Evolutionary conservation across 2,329 filamentous ascomycete genomes (phyloP), one percentile per base, ranked within the genome.

Genomic region (Domatiomyces catenatus): DNA sequence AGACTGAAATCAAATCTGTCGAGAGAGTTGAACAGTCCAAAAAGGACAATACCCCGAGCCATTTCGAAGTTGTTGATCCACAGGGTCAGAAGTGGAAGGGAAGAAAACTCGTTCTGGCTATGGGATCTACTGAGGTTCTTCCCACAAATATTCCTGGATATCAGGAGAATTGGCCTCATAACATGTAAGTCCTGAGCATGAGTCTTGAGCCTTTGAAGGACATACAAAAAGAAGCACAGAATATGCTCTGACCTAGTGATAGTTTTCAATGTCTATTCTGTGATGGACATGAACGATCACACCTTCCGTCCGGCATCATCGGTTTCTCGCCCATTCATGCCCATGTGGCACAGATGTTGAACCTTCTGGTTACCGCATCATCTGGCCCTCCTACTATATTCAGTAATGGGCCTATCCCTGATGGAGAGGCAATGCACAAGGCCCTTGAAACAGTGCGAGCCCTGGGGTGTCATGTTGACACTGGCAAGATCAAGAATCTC

Each of bases 131-230:
- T 39, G 59, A 61, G 36, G 42, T 54, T 15, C 50, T 60, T 2
- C 58, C 59, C 5, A 24, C 22, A 24, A 49, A 54, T 32, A 49
- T 58, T 15, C 48, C 53, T 18, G 59, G 59, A 8, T 56, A 58
- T 24, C 22, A n/a, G 4, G 59, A 58, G 26, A 55, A 56, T 39
- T 60, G 59, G 59, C 56, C 54, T n/a, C 44, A 49, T n/a, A 55
- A 53, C 26, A 59, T 60, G 42, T 60, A 59, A 24, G 22, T 24
- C 22, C 22, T 24, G 22, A 24, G 22, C 22, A 24, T 24, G 22
- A 24, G 22, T 24, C 3, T 6, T 24, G 22, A 24, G 22, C 6
- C 22, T 24, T 24, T 24, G 22, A 24, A 24, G 22, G 22, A 24
- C 22, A 24, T 24, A 24, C 22, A 24, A 24, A 24, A 3, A 24